phyloP scores from a whole-genome alignment of 163 green algal genomes.

The Prototheca wickerhamii region DNA sequence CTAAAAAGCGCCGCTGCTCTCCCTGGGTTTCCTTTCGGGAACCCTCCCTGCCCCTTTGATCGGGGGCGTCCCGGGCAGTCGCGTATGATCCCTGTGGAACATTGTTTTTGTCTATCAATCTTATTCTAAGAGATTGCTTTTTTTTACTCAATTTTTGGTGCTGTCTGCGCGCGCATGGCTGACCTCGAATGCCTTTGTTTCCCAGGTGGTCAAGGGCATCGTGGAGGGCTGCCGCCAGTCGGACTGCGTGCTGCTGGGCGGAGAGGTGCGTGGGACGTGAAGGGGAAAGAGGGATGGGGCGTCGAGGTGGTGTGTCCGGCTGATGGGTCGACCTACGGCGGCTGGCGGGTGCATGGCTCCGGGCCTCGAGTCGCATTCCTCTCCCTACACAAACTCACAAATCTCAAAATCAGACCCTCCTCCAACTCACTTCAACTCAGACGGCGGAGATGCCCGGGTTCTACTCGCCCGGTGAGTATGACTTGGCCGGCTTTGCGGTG shows the following conservation, averaged over 20 bases:
- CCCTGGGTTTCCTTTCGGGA: neutral
- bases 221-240: conserved; percentile 87
- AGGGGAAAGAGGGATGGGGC: neutral
- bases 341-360: too few species aligned
- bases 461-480: conserved; percentile 91
- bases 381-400: neutral
- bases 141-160: neutral
- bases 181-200: too few species aligned
- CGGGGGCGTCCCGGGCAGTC: neutral
- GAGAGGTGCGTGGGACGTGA: too few species aligned
- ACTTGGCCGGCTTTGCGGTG: conserved; percentile 96
- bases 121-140: neutral
- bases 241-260: conserved; percentile 82
- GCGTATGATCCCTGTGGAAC: conserved; percentile 1
- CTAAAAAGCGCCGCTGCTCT: too few species aligned
- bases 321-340: too few species aligned
- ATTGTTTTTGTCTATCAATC: conserved; percentile 4
- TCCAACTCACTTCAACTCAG: conserved; percentile 21
- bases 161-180: too few species aligned
- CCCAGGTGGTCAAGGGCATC: conserved; percentile 92
- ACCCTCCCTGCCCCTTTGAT: neutral
- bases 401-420: neutral
- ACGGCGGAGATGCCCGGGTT: conserved; percentile 99
- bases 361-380: neutral
- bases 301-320: neutral